Evolutionary conservation across 768 basidiomycete species (phyloP), one percentile per base, ranked within the genome.

Genomic region (Serpula lacrymans): DNA sequence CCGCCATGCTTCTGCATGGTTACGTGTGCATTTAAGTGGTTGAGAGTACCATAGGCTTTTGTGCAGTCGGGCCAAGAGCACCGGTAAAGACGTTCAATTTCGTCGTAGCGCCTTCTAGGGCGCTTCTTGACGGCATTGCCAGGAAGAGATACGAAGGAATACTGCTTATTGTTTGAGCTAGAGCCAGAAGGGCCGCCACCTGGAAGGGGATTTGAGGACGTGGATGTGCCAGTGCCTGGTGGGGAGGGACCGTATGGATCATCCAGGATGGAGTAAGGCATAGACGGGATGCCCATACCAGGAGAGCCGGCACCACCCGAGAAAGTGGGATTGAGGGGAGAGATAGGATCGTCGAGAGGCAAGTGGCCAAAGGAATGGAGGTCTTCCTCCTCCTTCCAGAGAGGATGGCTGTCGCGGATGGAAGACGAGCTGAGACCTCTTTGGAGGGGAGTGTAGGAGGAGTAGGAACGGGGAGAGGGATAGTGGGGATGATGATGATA

Each of bases 11-110:
- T 88, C 63, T 97, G 95, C 89, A 96, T 96, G n/a, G 83, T 86
- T 42, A 97, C 91, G 61, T 99, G 95, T 22, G 93, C 92, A 59
- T 99, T 99, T 46, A 99, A 74, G 63, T 99, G 95, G 59, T 99
- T 97, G 35, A 97, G 72, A 4, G 93, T 96, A 22, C 93, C 93
- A 55, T 95, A 96, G 20, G 88, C 75, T 67, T 95, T 95, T 41
- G 79, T 72, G 49, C 81, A 84, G 31, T 79, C 73, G 4, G 75
- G 77, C 77, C 81, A 89, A 36, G 84, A 83, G 70, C 94, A 97
- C 41, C 78, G 77, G 59, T 97, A 97, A 38, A 95, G 65, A 20
- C 94, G 80, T 65, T 96, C 93, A 50, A 97, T 96, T 74, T 97
- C 94, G 60, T 97, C 94, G 62, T 88, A 89, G 31, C 88, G 75